Evolutionary conservation across 768 basidiomycete species (phyloP), one percentile per base, ranked within the genome.

Genomic region (Paxillus involutus): DNA sequence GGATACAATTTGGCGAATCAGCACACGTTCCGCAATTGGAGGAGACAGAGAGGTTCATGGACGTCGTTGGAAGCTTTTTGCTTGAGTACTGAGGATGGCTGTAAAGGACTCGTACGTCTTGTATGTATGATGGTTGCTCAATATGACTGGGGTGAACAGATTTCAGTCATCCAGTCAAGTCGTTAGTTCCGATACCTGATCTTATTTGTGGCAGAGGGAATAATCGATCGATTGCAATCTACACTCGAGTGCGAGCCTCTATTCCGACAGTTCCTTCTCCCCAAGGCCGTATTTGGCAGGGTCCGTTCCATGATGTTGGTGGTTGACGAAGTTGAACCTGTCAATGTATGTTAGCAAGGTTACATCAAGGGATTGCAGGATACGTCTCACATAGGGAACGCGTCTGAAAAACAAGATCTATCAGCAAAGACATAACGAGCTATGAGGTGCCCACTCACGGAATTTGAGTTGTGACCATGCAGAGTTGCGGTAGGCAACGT

Each of bases 251-350:
- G n/a, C 29, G 24, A 41, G 9, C n/a, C 44, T 58, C 54, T 63
- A 72, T 58, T 52, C 60, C 35, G 54, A 56, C 42, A 47, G 42
- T 35, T 70, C 70, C 49, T 65, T 63, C 46, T 59, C 58, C 61
- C 64, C 71, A 43, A 77, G 76, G 24, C 75, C 77, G 58, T 96
- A 97, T 71, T 93, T 94, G 53, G 85, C 81, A 17, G 88, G 81
- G 63, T 95, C 89, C 9, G 86, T 84, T 3, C 94, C 94, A 66
- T 96, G 94, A 67, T 84, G 74, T 41, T 84, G 85, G 70, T 97
- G 94, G 70, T 95, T 89, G 62, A 95, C 94, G 46, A 98, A 77
- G 77, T 98, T 98, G 74, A 98, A 84, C 94, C 94, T 96, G 64
- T 8, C n/a, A 29, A 47, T 40, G 24, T 3, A 24, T 2, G 40